Base-by-base conservation (phyloP, 495 filamentous ascomycete genomes). In the Hyaloscypha finlandica region DNA sequence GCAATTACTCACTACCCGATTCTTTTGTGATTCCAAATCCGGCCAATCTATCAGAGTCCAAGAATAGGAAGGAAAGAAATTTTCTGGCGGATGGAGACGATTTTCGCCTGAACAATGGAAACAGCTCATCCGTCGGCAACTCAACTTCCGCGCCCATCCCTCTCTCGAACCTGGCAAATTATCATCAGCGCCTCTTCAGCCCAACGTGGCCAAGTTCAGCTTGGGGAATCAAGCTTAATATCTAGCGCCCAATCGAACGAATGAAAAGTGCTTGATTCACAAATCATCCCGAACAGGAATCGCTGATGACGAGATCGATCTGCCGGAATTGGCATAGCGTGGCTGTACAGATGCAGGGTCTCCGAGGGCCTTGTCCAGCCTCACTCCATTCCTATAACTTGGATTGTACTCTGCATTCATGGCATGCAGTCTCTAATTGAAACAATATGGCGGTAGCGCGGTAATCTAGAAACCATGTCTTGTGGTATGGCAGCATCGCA, bases 201-300 rank as follows among this genome's bases (percentile, higher is more conserved):
- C 53, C 53, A 31, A 56, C 3, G 8, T n/a, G 22, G 53, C 53
- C 5, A 12, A 25, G 51, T 16, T n/a, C 16, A 6, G 19, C 8
- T 56, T n/a, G 8, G 20, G 60, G 59, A 53, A 39, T 12, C 12
- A 63, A 63, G 45, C 60, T 63, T 63, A 63, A 48, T 52, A 25
- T 63, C 45, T 53, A 63, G 60, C 48, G 22, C 19, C 53, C 5
- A 25, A 16, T 11, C n/a, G 22, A 14, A 16, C 59, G 55, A 59
- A 59, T 59, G 33, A 39, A 29, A 59, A n/a, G 19, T 19, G 29
- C 6, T 6, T 58, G 55, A 58, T 58, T 58, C 29, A 1, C 55
- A 58, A 25, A 25, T 25, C 25, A 25, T 25, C 25, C 25, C 25
- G 25, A 25, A 12, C 35, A 1, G 35, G 35, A 12, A 37, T 12